Evolutionary conservation across 2,329 filamentous ascomycete genomes (phyloP), one percentile per base, ranked within the genome.

Genomic region (Harringtonia aguacate): DNA sequence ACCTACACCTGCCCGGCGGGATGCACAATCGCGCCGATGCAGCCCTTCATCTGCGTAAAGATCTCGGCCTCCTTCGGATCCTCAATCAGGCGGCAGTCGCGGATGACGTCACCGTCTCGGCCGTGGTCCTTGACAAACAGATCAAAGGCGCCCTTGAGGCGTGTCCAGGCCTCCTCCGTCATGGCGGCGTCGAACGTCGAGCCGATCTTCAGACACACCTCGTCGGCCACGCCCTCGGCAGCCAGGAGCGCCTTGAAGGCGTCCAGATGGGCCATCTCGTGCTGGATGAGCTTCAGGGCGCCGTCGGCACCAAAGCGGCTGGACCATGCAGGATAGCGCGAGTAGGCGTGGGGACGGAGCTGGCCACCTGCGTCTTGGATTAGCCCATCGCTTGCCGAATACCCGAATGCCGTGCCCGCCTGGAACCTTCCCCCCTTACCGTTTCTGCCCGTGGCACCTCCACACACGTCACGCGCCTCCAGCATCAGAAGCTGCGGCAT

Each of bases 381-480:
- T 29, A 29, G n/a, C n/a, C n/a, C n/a, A n/a, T n/a, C n/a, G n/a
- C n/a, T n/a, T n/a, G n/a, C n/a, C n/a, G n/a, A n/a, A n/a, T n/a
- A n/a, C n/a, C n/a, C n/a, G n/a, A n/a, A n/a, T n/a, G n/a, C n/a
- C n/a, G n/a, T n/a, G n/a, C n/a, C n/a, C n/a, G n/a, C n/a, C n/a
- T n/a, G n/a, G n/a, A n/a, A n/a, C n/a, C n/a, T n/a, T n/a, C n/a
- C n/a, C n/a, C n/a, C n/a, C 28, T 29, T 13, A 29, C 40, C 40
- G 47, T 73, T 73, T 49, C 78, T 64, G 13, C 79, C 79, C 1
- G 79, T 83, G 2, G 79, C 79, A 39, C 78, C 79, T 58, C 75
- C 82, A 51, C 77, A 81, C 8, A 77, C 73, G 54, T 80, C 73
- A 48, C 79, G 64, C 12, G 79, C 79, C 57, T 84, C 79, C 8